phyloP scores from a whole-genome alignment of 2,329 filamentous ascomycete genomes.

The Phialophora tarda region DNA sequence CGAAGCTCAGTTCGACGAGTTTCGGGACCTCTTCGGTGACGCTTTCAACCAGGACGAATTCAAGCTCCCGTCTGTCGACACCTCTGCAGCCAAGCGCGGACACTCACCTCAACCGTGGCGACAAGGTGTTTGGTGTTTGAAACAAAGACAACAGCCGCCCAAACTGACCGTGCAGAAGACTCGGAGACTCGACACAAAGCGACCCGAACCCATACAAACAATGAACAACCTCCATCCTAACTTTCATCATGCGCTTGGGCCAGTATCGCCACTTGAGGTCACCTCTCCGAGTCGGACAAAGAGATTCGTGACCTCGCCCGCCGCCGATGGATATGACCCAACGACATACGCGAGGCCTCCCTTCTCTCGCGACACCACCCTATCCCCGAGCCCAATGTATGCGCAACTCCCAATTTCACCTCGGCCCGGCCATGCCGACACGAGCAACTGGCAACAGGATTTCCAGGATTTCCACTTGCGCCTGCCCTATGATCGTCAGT shows the following conservation, averaged over 20 bases:
- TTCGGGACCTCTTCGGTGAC: slow-evolving; percentile 59
- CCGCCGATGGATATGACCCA: slow-evolving; percentile 42
- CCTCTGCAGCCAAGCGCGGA: slow-evolving; percentile 50
- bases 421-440: slow-evolving; percentile 51
- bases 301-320: slow-evolving; percentile 38
- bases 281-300: slow-evolving; percentile 34
- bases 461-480: slow-evolving; percentile 60
- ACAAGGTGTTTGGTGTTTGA: slow-evolving; percentile 58
- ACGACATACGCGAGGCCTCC: slow-evolving; percentile 16
- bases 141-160: slow-evolving; percentile 55
- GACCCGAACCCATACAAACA: slow-evolving; percentile 44
- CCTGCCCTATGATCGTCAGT: slow-evolving; percentile 50
- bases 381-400: slow-evolving; percentile 61
- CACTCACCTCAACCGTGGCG: slow-evolving; percentile 59
- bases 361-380: slow-evolving; percentile 45
- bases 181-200: slow-evolving; percentile 34
- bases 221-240: slow-evolving; percentile 40
- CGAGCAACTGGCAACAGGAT: slow-evolving; percentile 57
- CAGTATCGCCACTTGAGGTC: slow-evolving; percentile 25
- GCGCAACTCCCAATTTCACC: slow-evolving; percentile 52
- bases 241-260: slow-evolving; percentile 37
- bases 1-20: slow-evolving; percentile 53
- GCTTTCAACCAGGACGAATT: slow-evolving; percentile 60
- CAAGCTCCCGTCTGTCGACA: slow-evolving; percentile 56
- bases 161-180: slow-evolving; percentile 45